Conservation (phyloP, 306 rosid genomes). For the Castanospermum australe region DNA sequence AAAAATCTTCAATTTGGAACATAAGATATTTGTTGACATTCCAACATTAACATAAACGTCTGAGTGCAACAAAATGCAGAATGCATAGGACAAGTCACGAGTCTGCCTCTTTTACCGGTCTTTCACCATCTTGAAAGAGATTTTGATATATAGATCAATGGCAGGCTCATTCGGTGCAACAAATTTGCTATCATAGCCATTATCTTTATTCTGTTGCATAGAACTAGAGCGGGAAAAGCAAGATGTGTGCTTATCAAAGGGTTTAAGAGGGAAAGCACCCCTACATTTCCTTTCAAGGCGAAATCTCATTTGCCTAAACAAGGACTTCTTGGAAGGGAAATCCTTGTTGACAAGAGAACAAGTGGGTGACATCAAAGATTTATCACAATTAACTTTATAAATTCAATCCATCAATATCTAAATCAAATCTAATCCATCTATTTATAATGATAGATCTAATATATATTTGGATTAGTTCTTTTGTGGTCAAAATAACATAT, state of each 20-base stretch:
- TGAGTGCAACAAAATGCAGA: not conserved
- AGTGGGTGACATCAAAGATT: not conserved
- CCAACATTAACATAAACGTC: not conserved
- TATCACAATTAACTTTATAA: no score
- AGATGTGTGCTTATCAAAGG: not conserved
- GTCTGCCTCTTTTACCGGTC: conserved; percentile 22
- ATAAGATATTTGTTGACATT: no score
- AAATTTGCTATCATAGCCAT: no score
- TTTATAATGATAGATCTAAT: no score
- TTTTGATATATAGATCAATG: not conserved
- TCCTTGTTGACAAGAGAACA: not conserved
- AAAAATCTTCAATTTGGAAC: not conserved
- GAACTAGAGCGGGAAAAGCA: not conserved
- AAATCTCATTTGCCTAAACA: conserved; percentile 12
- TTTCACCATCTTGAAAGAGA: not conserved
- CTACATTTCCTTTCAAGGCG: conserved; percentile 15
- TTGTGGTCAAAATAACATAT: no score
- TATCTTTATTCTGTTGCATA: not conserved
- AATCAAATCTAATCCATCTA: no score
- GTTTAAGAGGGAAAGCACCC: conserved; percentile 22
- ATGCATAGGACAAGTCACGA: no score
- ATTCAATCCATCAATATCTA: no score
- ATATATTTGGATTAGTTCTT: no score
- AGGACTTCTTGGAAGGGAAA: not conserved
- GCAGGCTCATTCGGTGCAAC: no score